These are phyloP conservation scores for Komagataella kurtzmanii DNA, from an alignment of 805 yeast genomes.

Conservation along the genomic window DNA sequence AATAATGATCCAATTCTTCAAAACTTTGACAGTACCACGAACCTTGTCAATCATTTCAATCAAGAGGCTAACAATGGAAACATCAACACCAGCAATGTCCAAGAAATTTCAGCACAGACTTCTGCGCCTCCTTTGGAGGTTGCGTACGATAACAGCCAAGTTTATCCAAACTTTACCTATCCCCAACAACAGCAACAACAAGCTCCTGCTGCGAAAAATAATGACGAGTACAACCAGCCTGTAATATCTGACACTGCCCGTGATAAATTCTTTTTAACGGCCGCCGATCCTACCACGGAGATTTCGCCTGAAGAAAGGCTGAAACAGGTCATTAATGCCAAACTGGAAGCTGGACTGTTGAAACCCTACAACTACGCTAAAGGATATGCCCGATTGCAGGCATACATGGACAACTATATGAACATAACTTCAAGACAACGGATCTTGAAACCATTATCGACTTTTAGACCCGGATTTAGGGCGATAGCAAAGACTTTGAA, in stretches of 20 bases:
- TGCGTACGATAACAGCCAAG: background rate
- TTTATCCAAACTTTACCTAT: background rate
- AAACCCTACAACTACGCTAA: constrained; percentile 90
- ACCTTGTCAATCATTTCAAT: background rate
- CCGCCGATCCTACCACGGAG: constrained; percentile 94
- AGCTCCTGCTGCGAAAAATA: background rate
- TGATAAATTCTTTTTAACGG: constrained; percentile 88
- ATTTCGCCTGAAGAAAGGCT: constrained; percentile 88
- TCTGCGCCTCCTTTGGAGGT: background rate
- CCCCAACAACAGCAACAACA: background rate
- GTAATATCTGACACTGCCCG: constrained; percentile 62
- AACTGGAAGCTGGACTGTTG: constrained; percentile 81
- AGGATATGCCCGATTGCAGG: constrained; percentile 82
- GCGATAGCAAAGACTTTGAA: constrained; percentile 84
- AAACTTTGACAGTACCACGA: constrained; percentile 15
- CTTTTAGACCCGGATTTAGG: constrained; percentile 84
- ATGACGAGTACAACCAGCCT: constrained; percentile 7
- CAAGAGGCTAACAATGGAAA: constrained; percentile 1
- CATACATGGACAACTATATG: constrained; percentile 91
- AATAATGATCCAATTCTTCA: constrained; percentile 22
- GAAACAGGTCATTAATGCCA: constrained; percentile 88
- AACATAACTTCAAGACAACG: constrained; percentile 70
- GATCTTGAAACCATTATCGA: constrained; percentile 71
- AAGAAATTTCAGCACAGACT: background rate
- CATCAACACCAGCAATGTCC: background rate